Conservation (phyloP, 495 filamentous ascomycete genomes). For the Penicillium ochrochloron region DNA sequence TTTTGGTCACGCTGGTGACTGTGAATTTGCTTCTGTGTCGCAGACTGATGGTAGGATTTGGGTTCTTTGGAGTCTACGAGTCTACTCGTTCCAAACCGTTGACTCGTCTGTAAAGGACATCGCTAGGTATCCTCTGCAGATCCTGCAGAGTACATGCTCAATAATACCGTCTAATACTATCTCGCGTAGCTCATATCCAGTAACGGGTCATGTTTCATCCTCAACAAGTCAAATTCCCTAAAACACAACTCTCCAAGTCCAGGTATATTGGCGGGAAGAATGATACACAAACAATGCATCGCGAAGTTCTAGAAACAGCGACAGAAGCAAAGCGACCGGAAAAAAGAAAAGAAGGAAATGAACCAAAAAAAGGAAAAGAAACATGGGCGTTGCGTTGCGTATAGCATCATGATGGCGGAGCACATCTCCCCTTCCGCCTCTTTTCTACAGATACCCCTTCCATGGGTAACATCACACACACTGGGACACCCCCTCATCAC, state of each 20-base stretch:
- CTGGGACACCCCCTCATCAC: neutral
- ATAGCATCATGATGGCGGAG: constrained; percentile 37
- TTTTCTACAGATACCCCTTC: constrained; percentile 33
- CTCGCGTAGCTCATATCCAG: too few relatives aligned
- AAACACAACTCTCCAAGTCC: constrained; percentile 14
- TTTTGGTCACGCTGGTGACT: neutral
- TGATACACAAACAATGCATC: constrained; percentile 27
- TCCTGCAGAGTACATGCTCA: neutral
- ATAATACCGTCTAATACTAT: neutral
- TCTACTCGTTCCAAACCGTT: neutral
- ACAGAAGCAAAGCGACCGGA: neutral
- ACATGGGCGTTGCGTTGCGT: constrained; percentile 32
- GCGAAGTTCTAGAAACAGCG: constrained; percentile 26
- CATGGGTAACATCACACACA: constrained; percentile 10
- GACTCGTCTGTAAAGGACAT: neutral
- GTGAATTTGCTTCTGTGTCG: too few relatives aligned
- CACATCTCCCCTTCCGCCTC: constrained; percentile 24
- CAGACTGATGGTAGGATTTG: too few relatives aligned
- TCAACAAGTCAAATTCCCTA: constrained; percentile 7
- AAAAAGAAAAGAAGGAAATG: constrained; percentile 19
- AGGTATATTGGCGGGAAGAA: constrained; percentile 21
- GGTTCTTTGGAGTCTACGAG: too few relatives aligned
- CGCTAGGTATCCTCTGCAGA: neutral
- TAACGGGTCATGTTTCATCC: neutral
- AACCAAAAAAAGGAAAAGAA: constrained; percentile 22